Evolutionary conservation across 768 basidiomycete genomes (phyloP).

Genomic region (Peribolospora baueri): DNA sequence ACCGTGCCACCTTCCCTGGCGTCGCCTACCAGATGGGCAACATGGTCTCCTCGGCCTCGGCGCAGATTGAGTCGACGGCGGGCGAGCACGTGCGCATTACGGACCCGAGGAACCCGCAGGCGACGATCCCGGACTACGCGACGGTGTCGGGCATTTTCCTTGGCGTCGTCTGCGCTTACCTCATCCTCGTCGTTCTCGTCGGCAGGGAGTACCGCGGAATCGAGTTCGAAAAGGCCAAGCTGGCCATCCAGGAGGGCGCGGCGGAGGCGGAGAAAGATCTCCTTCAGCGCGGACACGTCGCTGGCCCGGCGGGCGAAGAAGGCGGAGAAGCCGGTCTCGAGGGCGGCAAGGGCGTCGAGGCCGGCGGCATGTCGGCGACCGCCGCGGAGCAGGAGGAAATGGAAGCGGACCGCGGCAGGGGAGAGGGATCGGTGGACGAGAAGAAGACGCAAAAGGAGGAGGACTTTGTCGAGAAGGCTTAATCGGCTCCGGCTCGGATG

Average conservation of each 20-base stretch:
- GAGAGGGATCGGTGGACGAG: too few species aligned
- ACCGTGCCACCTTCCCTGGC: slow-evolving; percentile 68
- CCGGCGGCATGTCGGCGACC: too few species aligned
- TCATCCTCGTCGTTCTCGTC: slow-evolving; percentile 47
- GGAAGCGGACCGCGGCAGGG: too few species aligned
- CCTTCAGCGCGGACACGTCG: slow-evolving; percentile 2
- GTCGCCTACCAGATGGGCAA: slow-evolving; percentile 66
- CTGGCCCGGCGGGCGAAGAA: not conserved
- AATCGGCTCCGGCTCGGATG: too few species aligned
- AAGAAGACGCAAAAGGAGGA: too few species aligned
- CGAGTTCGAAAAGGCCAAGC: slow-evolving; percentile 61
- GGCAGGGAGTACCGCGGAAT: slow-evolving; percentile 55
- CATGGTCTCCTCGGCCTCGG: slow-evolving; percentile 46
- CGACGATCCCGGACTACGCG: slow-evolving; percentile 5
- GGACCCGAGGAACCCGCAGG: slow-evolving; percentile 17
- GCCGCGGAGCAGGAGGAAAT: too few species aligned
- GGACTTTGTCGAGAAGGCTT: too few species aligned
- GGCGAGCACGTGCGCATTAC: slow-evolving; percentile 35
- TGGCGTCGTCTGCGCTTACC: slow-evolving; percentile 52
- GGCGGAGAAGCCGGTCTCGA: not conserved
- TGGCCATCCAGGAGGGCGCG: slow-evolving; percentile 54
- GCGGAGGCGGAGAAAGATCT: slow-evolving; percentile 17
- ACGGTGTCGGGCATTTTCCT: slow-evolving; percentile 42
- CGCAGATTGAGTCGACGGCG: slow-evolving; percentile 53
- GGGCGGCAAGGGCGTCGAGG: too few species aligned